A percentile compares a stretch with the other conserved stretches of the same genome.
These are phyloP conservation scores for Colletotrichum godetiae DNA, from an alignment of 2,329 filamentous ascomycete genomes.

Conservation along the genomic window DNA sequence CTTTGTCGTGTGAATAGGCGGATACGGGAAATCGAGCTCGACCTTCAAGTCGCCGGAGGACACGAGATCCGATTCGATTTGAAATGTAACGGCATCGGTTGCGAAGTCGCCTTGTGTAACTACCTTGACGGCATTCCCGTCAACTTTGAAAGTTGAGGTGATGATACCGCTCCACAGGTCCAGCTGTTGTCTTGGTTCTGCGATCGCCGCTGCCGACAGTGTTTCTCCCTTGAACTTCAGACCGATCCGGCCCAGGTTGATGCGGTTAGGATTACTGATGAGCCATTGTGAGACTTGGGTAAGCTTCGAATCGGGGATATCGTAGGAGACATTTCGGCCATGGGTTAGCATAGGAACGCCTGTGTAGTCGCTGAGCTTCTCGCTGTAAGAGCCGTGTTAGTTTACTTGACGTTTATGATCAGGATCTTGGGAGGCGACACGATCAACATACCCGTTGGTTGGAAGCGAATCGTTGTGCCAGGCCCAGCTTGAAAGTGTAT, in stretches of 20 bases:
- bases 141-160: conserved; percentile 49
- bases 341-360: conserved; percentile 48
- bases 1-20: conserved; percentile 50
- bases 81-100: conserved; percentile 50
- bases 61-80: conserved; percentile 50
- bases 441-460: conserved; percentile 35
- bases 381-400: conserved; percentile 32
- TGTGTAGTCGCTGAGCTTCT: conserved; percentile 44
- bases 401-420: too few species aligned
- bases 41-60: conserved; percentile 46
- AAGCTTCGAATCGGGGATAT: conserved; percentile 48
- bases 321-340: conserved; percentile 51
- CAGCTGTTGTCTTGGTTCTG: conserved; percentile 46
- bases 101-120: conserved; percentile 51
- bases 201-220: conserved; percentile 44
- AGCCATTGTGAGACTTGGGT: conserved; percentile 61
- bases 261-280: conserved; percentile 58
- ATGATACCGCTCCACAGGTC: conserved; percentile 53
- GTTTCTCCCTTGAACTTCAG: conserved; percentile 48
- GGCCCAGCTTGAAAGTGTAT: conserved; percentile 58
- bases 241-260: conserved; percentile 56
- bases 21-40: conserved; percentile 57
- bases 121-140: conserved; percentile 46
- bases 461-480: conserved; percentile 61
- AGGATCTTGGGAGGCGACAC: conserved; percentile 28